Percentiles rank a stretch among this genome's conserved stretches.
Conservation (phyloP, 352 stramenopile genomes). For the Phytophthora pistaciae region DNA sequence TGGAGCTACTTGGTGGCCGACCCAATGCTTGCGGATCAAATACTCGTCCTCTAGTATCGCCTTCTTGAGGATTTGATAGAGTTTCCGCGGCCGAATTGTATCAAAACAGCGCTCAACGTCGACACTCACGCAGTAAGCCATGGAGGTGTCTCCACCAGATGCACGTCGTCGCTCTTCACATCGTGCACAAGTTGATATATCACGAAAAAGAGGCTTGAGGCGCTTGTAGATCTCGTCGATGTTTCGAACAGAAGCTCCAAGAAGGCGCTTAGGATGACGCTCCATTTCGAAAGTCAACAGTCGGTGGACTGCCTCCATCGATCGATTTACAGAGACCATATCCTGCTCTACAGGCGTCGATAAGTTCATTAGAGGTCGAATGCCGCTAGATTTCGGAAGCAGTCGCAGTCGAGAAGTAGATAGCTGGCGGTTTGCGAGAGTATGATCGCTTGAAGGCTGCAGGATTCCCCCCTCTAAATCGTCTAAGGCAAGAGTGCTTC, state of each 20-base stretch:
- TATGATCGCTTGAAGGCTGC: slow-evolving; percentile 25
- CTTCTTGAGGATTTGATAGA: slow-evolving; percentile 75
- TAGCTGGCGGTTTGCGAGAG: slow-evolving; percentile 33
- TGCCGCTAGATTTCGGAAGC: slow-evolving; percentile 68
- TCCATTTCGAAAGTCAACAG: slow-evolving; percentile 72
- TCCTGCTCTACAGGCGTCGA: slow-evolving; percentile 43
- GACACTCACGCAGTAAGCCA: slow-evolving; percentile 70
- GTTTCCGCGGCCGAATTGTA: slow-evolving; percentile 72
- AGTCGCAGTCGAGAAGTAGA: slow-evolving; percentile 64
- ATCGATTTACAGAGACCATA: slow-evolving; percentile 64
- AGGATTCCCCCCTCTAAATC: slow-evolving; percentile 62
- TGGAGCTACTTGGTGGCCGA: slow-evolving; percentile 56
- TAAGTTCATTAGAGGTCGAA: slow-evolving; percentile 86
- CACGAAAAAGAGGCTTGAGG: slow-evolving; percentile 53
- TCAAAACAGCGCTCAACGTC: slow-evolving; percentile 89
- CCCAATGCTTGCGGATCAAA: slow-evolving; percentile 78
- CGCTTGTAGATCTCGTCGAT: slow-evolving; percentile 74
- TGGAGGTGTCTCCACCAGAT: slow-evolving; percentile 9
- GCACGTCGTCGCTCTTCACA: slow-evolving; percentile 33
- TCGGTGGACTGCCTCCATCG: slow-evolving; percentile 65
- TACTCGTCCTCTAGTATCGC: slow-evolving; percentile 77
- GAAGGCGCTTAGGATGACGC: slow-evolving; percentile 52
- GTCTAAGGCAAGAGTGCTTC: slow-evolving; percentile 53
- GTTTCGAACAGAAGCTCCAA: slow-evolving; percentile 70
- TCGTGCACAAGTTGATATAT: slow-evolving; percentile 40